Percentiles rank a stretch among this genome's conserved stretches.
phyloP scores from a whole-genome alignment of 805 yeast species.

The Debaryomyces tyrocola region DNA sequence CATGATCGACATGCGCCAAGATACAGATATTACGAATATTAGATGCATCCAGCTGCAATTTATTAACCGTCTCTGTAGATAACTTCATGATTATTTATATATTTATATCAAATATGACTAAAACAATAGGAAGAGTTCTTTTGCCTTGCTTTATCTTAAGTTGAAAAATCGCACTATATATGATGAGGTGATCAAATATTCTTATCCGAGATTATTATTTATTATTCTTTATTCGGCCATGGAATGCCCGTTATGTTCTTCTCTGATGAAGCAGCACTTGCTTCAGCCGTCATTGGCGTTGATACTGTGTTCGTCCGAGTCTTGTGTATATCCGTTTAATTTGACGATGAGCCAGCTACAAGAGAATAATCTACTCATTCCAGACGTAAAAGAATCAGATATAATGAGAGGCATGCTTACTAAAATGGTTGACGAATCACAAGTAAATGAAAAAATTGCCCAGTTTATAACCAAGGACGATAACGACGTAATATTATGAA shows the following conservation, averaged over 20 bases:
- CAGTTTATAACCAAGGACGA: slow-evolving; percentile 24
- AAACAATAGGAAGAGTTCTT: neutral
- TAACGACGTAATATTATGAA: slow-evolving; percentile 6
- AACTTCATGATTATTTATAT: slow-evolving; percentile 44
- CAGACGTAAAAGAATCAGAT: slow-evolving; percentile 19
- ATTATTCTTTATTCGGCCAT: slow-evolving; percentile 6
- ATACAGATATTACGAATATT: slow-evolving; percentile 88
- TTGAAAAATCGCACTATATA: neutral
- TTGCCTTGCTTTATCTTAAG: neutral
- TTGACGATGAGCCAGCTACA: slow-evolving; percentile 27
- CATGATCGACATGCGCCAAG: slow-evolving; percentile 98
- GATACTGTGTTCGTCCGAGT: slow-evolving; percentile 26
- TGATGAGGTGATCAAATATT: neutral
- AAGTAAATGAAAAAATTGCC: slow-evolving; percentile 25
- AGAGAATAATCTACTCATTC: slow-evolving; percentile 18
- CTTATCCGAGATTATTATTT: neutral
- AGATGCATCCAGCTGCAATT: slow-evolving; percentile 67
- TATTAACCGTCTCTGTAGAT: slow-evolving; percentile 60
- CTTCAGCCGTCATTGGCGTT: slow-evolving; percentile 26
- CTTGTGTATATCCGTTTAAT: slow-evolving; percentile 35
- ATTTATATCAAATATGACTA: neutral
- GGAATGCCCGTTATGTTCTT: slow-evolving; percentile 30
- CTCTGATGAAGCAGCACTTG: slow-evolving; percentile 22
- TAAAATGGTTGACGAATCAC: slow-evolving; percentile 23
- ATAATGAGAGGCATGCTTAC: slow-evolving; percentile 25